Conservation (phyloP, 2,329 filamentous ascomycete genomes). For the Scytalidium sp. region DNA sequence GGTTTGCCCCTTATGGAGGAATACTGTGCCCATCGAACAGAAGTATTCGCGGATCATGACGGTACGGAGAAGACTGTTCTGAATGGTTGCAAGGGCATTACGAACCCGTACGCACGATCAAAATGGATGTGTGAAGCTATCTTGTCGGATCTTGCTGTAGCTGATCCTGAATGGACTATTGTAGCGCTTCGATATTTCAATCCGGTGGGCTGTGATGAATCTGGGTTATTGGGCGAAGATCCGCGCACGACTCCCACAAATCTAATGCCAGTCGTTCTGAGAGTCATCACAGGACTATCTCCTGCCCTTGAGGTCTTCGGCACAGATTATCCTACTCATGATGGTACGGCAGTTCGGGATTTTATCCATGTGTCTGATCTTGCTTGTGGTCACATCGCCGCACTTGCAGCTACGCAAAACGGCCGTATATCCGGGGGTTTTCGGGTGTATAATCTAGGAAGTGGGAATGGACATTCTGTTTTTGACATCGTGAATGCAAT, state of each 20-base stretch:
- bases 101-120: conserved; percentile 62
- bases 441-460: conserved; percentile 41
- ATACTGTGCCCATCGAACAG: conserved; percentile 49
- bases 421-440: conserved; percentile 33
- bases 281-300: conserved; percentile 53
- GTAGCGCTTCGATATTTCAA: conserved; percentile 64
- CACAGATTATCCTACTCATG: conserved; percentile 59
- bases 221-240: conserved; percentile 60
- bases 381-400: conserved; percentile 59
- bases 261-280: conserved; percentile 59
- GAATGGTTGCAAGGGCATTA: conserved; percentile 52
- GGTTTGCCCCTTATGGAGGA: conserved; percentile 52
- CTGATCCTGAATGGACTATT: conserved; percentile 59
- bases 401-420: conserved; percentile 38
- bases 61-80: conserved; percentile 38
- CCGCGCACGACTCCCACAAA: conserved; percentile 60
- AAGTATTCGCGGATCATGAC: conserved; percentile 38
- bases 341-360: conserved; percentile 63
- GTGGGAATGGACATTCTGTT: conserved; percentile 39
- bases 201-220: conserved; percentile 61
- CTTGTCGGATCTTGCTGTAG: conserved; percentile 54
- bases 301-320: conserved; percentile 56
- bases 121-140: conserved; percentile 68
- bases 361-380: conserved; percentile 65
- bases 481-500: conserved; percentile 36